These are phyloP conservation scores for Prunus kanzakura DNA, from an alignment of 306 rosid genomes.

Conservation along the genomic window DNA sequence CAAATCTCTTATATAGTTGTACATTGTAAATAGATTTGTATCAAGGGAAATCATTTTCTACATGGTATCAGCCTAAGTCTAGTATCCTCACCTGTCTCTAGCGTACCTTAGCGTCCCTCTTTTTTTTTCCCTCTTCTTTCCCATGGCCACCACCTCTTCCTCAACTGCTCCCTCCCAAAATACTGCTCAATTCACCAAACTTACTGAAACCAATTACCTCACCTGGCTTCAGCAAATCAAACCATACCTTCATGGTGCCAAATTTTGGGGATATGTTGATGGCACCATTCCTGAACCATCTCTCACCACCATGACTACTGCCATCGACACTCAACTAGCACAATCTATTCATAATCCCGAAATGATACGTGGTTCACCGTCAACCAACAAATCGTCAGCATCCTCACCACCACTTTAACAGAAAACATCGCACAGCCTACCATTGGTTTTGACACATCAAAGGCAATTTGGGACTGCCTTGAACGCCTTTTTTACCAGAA, in stretches of 20 bases:
- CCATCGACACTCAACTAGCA: not conserved
- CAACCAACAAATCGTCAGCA: not conserved
- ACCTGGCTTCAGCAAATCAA: not conserved
- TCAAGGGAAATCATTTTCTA: no score
- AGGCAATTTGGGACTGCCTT: no score
- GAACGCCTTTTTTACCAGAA: no score
- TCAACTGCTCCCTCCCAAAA: not conserved
- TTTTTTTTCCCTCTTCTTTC: not conserved
- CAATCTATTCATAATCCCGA: not conserved
- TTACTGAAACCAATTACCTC: not conserved
- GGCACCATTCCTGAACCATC: not conserved
- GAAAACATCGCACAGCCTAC: not conserved
- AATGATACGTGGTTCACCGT: not conserved
- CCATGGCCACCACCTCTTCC: not conserved
- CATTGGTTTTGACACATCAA: no score
- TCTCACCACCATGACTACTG: not conserved
- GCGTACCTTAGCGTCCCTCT: not conserved
- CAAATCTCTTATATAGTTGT: not conserved
- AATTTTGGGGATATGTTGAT: not conserved
- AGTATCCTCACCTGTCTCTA: not conserved
- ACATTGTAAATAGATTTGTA: not conserved
- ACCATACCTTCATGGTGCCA: not conserved
- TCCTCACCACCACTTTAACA: not conserved
- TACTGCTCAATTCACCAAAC: not conserved
- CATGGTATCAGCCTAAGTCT: conserved; percentile 1